Evolutionary conservation across 306 rosid genomes (phyloP), one percentile per base, ranked within the genome.

Genomic region (Sicyos baderoa): DNA sequence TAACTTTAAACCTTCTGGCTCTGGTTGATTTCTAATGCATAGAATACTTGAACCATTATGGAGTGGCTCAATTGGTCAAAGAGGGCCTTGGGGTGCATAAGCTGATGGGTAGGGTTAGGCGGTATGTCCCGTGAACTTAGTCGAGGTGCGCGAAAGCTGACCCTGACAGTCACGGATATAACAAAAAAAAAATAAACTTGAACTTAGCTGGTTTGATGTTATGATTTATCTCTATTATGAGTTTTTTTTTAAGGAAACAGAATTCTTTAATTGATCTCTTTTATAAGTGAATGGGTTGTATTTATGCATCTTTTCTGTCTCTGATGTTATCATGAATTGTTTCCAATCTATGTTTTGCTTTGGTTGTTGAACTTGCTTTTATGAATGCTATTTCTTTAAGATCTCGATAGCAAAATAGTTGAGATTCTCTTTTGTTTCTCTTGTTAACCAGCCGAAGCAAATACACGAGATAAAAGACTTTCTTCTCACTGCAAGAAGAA

Each of bases 391-490:
- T 27, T 27, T 0, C 6, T 9, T 5, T 61, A 16, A 0, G 23
- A 9, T 27, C 11, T 40, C 9, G 11, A 44, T 1, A 17, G 4
- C 70, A 44, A 8, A n/a, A 44, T 21, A 10, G 18, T 13, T 65
- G 29, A 64, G 47, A 5, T 19, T 42, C 4, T 25, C 52, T 19
- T 1, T 37, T 62, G 27, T 40, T 0, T n/a, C 1, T 63, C 4
- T 40, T 17, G 3, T 63, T 63, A 8, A 4, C 21, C 81, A 90
- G 97, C 97, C 97, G 49, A 90, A 90, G 86, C 95, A 90, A 86
- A 88, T 90, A 71, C 91, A 83, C 0, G 97, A 90, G 90, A 90
- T 90, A 21, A 90, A 90, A 85, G 97, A 90, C 59, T 90, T 90
- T 82, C 97, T 90, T 81, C 86, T 90, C 18, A 90, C 90, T 37